Conservation (phyloP, 495 filamentous ascomycete genomes). For the Hyaloscypha bicolor region DNA sequence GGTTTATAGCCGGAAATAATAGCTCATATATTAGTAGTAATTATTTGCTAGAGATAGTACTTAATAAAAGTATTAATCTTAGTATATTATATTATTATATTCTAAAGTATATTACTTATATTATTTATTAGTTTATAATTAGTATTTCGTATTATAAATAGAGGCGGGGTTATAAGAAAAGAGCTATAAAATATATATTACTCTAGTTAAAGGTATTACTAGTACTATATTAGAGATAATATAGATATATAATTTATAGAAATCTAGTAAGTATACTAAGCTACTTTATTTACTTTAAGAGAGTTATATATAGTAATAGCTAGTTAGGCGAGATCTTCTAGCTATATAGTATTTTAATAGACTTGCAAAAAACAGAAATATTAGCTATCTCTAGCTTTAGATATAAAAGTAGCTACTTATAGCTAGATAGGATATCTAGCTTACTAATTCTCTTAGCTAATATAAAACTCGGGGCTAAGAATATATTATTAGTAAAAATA, state of each 20-base stretch:
- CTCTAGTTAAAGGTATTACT: no score
- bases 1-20: no score
- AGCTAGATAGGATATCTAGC: conserved; percentile 30
- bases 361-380: conserved; percentile 34
- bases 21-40: no score
- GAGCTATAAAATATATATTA: conserved; percentile 12
- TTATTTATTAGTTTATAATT: conserved; percentile 30
- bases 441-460: conserved; percentile 33
- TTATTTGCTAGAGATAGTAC: no score
- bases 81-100: conserved; percentile 43
- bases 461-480: conserved; percentile 36
- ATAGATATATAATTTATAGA: no score
- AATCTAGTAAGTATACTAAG: conserved; percentile 3
- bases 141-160: conserved; percentile 9
- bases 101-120: conserved; percentile 40
- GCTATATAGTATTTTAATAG: conserved; percentile 35
- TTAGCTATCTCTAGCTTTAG: conserved; percentile 29
- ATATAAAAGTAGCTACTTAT: conserved; percentile 35
- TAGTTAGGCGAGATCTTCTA: conserved; percentile 40
- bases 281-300: conserved; percentile 40
- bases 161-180: conserved; percentile 11
- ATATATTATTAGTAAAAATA: conserved; percentile 36
- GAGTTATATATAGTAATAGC: conserved; percentile 38
- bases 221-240: no score
- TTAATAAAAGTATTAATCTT: no score